Evolutionary conservation across 768 basidiomycete species (phyloP).

Genomic region (Xerocomellus chrysenteron): DNA sequence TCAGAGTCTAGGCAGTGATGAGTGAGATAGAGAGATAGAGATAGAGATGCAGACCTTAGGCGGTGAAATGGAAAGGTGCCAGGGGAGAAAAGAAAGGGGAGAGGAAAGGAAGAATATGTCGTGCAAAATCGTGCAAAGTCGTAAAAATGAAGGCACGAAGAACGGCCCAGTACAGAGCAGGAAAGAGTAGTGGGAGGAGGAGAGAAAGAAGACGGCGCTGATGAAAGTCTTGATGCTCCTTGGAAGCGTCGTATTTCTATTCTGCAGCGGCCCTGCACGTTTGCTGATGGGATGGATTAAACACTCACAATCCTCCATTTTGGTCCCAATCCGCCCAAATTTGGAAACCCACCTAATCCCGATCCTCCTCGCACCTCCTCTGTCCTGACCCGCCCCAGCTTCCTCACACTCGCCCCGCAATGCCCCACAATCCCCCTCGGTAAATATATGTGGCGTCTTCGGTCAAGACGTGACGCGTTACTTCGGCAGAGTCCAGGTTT

Average conservation of each 20-base stretch:
- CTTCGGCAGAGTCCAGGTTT: background rate
- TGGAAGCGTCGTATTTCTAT: constrained; percentile 36
- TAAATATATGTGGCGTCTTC: background rate
- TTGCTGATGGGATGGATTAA: constrained; percentile 20
- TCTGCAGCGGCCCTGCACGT: constrained; percentile 27
- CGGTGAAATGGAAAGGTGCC: constrained; percentile 25
- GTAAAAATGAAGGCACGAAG: constrained; percentile 47
- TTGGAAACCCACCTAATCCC: background rate
- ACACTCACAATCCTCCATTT: constrained; percentile 18
- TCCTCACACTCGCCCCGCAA: background rate
- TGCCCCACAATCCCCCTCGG: background rate
- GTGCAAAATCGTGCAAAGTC: constrained; percentile 67
- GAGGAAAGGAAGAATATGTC: constrained; percentile 47
- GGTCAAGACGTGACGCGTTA: background rate
- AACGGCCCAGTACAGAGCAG: constrained; percentile 27
- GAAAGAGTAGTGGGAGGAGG: constrained; percentile 23
- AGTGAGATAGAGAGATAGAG: constrained; percentile 20
- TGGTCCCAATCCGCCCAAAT: constrained; percentile 14
- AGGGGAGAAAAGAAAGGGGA: constrained; percentile 41
- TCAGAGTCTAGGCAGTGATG: constrained; percentile 15
- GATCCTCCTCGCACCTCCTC: background rate
- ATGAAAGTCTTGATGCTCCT: constrained; percentile 32
- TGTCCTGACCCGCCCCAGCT: background rate
- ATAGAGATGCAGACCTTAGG: constrained; percentile 30
- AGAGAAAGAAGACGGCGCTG: constrained; percentile 34